These are phyloP conservation scores for Candida parachauliodes DNA, from an alignment of 805 yeast genomes.

Conservation along the genomic window DNA sequence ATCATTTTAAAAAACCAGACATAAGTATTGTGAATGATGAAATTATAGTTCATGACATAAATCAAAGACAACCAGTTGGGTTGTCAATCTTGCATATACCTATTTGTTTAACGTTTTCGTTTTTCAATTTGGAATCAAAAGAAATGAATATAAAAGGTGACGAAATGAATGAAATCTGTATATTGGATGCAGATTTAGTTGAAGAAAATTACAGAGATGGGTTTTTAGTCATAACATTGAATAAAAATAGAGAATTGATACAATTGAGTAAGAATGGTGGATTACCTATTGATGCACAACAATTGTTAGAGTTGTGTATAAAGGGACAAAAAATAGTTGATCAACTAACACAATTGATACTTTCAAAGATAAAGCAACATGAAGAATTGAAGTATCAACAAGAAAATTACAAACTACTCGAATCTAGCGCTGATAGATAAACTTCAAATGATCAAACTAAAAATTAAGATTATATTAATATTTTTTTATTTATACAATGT, in stretches of 20 bases:
- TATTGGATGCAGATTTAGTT: constrained; percentile 71
- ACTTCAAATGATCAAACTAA: background rate
- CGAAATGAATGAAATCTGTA: constrained; percentile 51
- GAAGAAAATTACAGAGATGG: constrained; percentile 82
- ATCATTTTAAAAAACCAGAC: constrained; percentile 83
- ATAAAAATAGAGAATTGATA: constrained; percentile 86
- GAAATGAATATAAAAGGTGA: constrained; percentile 73
- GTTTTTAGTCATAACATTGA: constrained; percentile 76
- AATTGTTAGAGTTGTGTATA: constrained; percentile 64
- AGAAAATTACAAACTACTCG: constrained; percentile 28
- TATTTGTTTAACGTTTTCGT: constrained; percentile 83
- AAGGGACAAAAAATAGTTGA: constrained; percentile 65
- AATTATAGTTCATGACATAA: constrained; percentile 62
- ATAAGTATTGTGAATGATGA: constrained; percentile 52
- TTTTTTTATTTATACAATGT: constrained; percentile 5
- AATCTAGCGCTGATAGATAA: constrained; percentile 33
- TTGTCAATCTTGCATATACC: constrained; percentile 86
- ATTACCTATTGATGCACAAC: constrained; percentile 68
- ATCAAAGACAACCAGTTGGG: constrained; percentile 85
- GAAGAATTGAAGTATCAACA: constrained; percentile 42
- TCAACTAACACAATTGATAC: constrained; percentile 60
- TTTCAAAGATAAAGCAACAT: constrained; percentile 52
- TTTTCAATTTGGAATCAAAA: constrained; percentile 63
- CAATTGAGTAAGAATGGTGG: constrained; percentile 93
- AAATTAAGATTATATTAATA: background rate